Conservation (phyloP, 176 grass and related monocot genomes). For the Miscanthus lutarioriparius region DNA sequence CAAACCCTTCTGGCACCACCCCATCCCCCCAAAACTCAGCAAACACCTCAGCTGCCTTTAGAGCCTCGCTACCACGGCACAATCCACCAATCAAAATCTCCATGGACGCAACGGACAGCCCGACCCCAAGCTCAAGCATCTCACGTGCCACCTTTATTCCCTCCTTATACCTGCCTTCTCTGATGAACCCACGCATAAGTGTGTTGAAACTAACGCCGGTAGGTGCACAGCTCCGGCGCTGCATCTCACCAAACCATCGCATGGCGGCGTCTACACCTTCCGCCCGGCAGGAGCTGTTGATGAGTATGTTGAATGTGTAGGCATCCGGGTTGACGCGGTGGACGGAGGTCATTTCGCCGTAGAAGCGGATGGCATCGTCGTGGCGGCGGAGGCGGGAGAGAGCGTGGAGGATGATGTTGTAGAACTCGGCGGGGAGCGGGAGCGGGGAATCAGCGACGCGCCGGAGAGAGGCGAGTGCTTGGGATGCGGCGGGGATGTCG, state of each 20-base stretch:
- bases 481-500: slow-evolving; percentile 42
- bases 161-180: slow-evolving; percentile 55
- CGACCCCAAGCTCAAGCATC: slow-evolving; percentile 67
- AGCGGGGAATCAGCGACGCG: slow-evolving; percentile 59
- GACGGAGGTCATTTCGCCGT: slow-evolving; percentile 52
- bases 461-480: slow-evolving; percentile 45
- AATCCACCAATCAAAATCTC: slow-evolving; percentile 69
- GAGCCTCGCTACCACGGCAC: slow-evolving; percentile 38
- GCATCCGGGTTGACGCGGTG: slow-evolving; percentile 55
- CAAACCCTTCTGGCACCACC: slow-evolving; percentile 60
- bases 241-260: slow-evolving; percentile 72
- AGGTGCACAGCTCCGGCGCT: slow-evolving; percentile 42
- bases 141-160: slow-evolving; percentile 64
- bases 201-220: slow-evolving; percentile 73
- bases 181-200: slow-evolving; percentile 73
- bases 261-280: slow-evolving; percentile 56
- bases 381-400: slow-evolving; percentile 46
- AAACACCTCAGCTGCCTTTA: slow-evolving; percentile 57
- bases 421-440: slow-evolving; percentile 51
- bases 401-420: slow-evolving; percentile 67
- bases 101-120: slow-evolving; percentile 55
- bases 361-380: slow-evolving; percentile 50
- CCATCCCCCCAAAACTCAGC: slow-evolving; percentile 45
- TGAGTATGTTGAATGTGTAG: slow-evolving; percentile 80
- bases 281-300: slow-evolving; percentile 52